phyloP scores from a whole-genome alignment of 495 filamentous ascomycete genomes.

The Xylaria castorea region DNA sequence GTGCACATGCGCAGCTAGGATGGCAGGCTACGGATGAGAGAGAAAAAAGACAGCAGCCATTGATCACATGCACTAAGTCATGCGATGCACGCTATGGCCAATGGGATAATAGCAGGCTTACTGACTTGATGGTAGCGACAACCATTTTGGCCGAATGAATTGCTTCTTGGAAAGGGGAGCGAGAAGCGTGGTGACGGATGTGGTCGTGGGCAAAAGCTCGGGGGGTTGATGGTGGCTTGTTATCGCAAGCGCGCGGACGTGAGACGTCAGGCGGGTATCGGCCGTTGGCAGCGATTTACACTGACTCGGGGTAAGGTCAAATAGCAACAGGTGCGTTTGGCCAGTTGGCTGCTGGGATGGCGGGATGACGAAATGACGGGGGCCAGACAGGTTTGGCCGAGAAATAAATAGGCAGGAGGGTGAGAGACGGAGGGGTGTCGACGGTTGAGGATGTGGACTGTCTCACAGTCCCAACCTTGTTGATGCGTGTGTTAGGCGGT shows the following conservation, averaged over 20 bases:
- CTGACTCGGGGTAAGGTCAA: conserved; percentile 14
- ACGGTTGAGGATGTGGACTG: conserved; percentile 12
- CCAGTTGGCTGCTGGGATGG: conserved; percentile 7
- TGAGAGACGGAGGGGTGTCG: conserved; percentile 20
- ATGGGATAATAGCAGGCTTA: conserved; percentile 36
- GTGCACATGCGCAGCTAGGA: conserved; percentile 26
- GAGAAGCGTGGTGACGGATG: conserved; percentile 31
- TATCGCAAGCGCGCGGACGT: conserved; percentile 39
- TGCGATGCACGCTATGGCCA: conserved; percentile 27
- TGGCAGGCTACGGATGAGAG: conserved; percentile 10
- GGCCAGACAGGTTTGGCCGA: conserved; percentile 1
- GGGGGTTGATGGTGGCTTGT: conserved; percentile 24
- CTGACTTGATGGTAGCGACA: conserved; percentile 85
- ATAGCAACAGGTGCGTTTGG: background rate
- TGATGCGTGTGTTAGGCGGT: conserved; percentile 13
- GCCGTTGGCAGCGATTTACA: conserved; percentile 23
- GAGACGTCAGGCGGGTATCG: conserved; percentile 36
- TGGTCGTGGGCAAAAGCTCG: conserved; percentile 25
- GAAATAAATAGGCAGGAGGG: background rate
- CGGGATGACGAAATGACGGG: conserved; percentile 1
- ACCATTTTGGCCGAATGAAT: conserved; percentile 66
- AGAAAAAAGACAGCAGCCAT: conserved; percentile 16
- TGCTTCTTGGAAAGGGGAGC: conserved; percentile 38
- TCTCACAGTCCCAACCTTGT: conserved; percentile 7
- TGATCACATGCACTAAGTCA: conserved; percentile 24